Base-by-base conservation (phyloP, 192 early-diverging fungal species). In the Diversispora epigaea region DNA sequence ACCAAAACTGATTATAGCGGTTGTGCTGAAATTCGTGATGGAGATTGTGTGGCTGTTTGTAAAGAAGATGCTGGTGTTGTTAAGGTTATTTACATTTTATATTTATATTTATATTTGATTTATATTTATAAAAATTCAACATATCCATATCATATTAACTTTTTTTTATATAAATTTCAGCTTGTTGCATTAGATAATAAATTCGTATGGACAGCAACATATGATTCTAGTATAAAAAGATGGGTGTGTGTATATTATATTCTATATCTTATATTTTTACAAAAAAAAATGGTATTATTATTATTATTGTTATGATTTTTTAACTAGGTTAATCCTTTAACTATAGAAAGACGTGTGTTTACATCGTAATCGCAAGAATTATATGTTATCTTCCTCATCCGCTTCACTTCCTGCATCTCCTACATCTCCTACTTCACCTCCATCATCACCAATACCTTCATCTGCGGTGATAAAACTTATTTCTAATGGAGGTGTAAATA, bases 181-280 rank as follows among this genome's bases (percentile, higher is more conserved):
- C 75, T 95, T 74, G 93, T 92, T 19, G 94, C 93, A 2, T 84
- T 92, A 17, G 90, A 96, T 45, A 91, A 97, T 79, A 82, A 87
- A 66, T 95, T 89, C 75, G 84, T 97, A 12, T 97, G 94, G 95
- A 95, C 96, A 1, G 96, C 96, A 0, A 97, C 97, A 7, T 88
- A 87, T 56, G 87, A 86, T 14, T 92, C 95, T 4, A 88, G 81
- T 50, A 85, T 99, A 66, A 93, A 95, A 56, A 89, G 94, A 79
- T 98, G 95, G 95, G 87, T 90, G 71, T 61, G 76, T 68, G 40
- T 39, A 5, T n/a, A 22, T 39, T 3, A 52, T n/a, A 4, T 58
- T 58, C 12, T 32, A 9, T 25, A 14, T 60, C 3, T 7, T 15
- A 1, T 12, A 32, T 19, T 56, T n/a, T 56, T 32, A 32, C 2